These are phyloP conservation scores for Cladosporium oxysporum DNA, from an alignment of 2,329 filamentous ascomycete genomes.

Conservation along the genomic window DNA sequence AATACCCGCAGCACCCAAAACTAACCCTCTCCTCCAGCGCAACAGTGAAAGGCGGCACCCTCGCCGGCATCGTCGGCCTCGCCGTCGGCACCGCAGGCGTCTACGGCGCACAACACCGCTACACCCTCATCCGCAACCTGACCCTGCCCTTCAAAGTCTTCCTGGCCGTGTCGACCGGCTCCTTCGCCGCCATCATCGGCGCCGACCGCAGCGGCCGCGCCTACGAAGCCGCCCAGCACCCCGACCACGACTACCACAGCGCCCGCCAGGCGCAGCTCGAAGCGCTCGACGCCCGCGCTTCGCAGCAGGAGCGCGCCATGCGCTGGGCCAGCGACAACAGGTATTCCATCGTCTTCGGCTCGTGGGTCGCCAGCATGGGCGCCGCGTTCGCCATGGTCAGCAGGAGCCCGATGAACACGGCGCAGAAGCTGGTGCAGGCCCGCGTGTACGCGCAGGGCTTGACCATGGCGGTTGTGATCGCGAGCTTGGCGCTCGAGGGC, in stretches of 20 bases:
- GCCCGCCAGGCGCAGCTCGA: slow-evolving; percentile 58
- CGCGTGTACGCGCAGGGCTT: slow-evolving; percentile 91
- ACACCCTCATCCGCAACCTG: slow-evolving; percentile 74
- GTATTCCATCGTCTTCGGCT: slow-evolving; percentile 79
- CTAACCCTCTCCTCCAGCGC: slow-evolving; percentile 45
- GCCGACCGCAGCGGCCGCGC: slow-evolving; percentile 73
- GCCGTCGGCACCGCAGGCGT: slow-evolving; percentile 68
- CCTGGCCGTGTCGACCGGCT: slow-evolving; percentile 77
- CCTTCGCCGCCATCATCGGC: slow-evolving; percentile 78
- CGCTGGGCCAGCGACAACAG: slow-evolving; percentile 78
- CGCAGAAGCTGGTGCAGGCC: slow-evolving; percentile 93
- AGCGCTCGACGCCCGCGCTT: slow-evolving; percentile 57
- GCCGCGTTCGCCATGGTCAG: slow-evolving; percentile 73
- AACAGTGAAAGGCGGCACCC: slow-evolving; percentile 75
- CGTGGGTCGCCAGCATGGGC: slow-evolving; percentile 82
- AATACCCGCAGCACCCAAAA: neutral
- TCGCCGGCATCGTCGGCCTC: slow-evolving; percentile 72
- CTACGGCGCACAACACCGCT: slow-evolving; percentile 66
- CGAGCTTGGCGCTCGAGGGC: slow-evolving; percentile 79
- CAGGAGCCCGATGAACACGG: slow-evolving; percentile 71
- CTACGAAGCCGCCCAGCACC: slow-evolving; percentile 72
- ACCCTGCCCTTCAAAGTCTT: slow-evolving; percentile 90
- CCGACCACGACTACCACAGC: slow-evolving; percentile 67
- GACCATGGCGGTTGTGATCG: slow-evolving; percentile 79
- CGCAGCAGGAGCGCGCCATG: slow-evolving; percentile 59